These are phyloP conservation scores for Metschnikowia arizonensis DNA, from an alignment of 805 yeast species.

Conservation along the genomic window DNA sequence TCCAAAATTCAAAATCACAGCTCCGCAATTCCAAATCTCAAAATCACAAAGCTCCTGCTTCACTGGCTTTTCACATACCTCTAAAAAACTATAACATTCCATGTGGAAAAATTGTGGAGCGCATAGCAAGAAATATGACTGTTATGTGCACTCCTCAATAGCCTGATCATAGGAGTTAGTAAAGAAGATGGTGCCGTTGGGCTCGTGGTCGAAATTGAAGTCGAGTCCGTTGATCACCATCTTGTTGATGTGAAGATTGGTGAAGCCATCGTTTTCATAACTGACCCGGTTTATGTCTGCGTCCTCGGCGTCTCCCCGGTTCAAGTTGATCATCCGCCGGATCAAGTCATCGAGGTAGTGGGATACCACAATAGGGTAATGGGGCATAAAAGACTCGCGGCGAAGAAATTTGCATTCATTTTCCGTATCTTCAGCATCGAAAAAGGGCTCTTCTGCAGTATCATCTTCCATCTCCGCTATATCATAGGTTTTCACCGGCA, in stretches of 20 bases:
- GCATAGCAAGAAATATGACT: background rate
- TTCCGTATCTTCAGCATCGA: slow-evolving; percentile 21
- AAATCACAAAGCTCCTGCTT: no score
- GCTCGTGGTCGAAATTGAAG: slow-evolving; percentile 33
- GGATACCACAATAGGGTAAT: slow-evolving; percentile 23
- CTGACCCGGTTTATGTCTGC: slow-evolving; percentile 22
- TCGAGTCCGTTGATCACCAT: slow-evolving; percentile 32
- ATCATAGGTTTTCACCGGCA: slow-evolving; percentile 29
- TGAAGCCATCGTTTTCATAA: slow-evolving; percentile 36
- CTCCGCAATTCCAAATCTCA: no score
- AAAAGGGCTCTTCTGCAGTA: slow-evolving; percentile 18
- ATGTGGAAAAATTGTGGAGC: background rate
- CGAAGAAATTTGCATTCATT: slow-evolving; percentile 15
- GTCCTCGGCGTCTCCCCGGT: slow-evolving; percentile 42
- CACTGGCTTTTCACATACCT: slow-evolving; percentile 6
- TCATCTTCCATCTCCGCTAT: slow-evolving; percentile 37
- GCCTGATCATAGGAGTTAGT: slow-evolving; percentile 23
- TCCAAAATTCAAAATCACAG: no score
- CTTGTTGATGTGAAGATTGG: slow-evolving; percentile 22
- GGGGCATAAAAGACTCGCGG: slow-evolving; percentile 15
- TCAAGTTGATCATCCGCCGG: slow-evolving; percentile 28
- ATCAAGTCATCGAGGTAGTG: slow-evolving; percentile 37
- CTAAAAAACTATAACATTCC: slow-evolving; percentile 3
- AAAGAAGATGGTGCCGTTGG: slow-evolving; percentile 38
- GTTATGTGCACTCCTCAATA: background rate